Percentiles rank a stretch among this genome's conserved stretches.
These are phyloP conservation scores for Emericellopsis terricola DNA, from an alignment of 495 filamentous ascomycete species.

Conservation along the genomic window DNA sequence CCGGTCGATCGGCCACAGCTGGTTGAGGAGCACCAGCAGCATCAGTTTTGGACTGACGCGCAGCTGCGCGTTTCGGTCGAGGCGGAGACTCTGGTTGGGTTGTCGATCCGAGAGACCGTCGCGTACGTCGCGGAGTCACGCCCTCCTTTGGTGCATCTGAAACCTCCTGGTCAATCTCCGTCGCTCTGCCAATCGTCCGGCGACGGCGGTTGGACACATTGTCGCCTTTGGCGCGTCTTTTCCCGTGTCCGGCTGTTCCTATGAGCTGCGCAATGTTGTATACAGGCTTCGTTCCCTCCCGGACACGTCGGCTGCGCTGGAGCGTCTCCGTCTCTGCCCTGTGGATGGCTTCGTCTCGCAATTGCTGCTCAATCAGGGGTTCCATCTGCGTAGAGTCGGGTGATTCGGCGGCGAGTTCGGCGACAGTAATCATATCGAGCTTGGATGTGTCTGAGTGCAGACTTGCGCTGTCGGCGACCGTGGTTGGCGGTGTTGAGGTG, in stretches of 20 bases:
- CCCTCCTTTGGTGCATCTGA: slow-evolving; percentile 5
- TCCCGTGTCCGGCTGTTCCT: slow-evolving; percentile 26
- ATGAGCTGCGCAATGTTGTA: slow-evolving; percentile 37
- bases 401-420: background rate
- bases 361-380: background rate
- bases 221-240: slow-evolving; percentile 20
- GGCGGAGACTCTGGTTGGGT: slow-evolving; percentile 13
- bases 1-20: slow-evolving; percentile 25
- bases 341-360: too few species aligned
- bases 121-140: slow-evolving; percentile 16
- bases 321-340: too few species aligned
- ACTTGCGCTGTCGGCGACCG: slow-evolving; percentile 24
- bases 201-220: slow-evolving; percentile 16
- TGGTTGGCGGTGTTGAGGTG: slow-evolving; percentile 29
- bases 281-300: slow-evolving; percentile 24
- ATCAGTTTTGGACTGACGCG: slow-evolving; percentile 19
- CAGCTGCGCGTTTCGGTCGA: slow-evolving; percentile 17
- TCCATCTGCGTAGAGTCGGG: background rate
- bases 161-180: slow-evolving; percentile 6
- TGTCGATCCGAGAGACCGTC: slow-evolving; percentile 10
- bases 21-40: slow-evolving; percentile 15
- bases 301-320: slow-evolving; percentile 24
- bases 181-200: slow-evolving; percentile 22
- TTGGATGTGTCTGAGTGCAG: slow-evolving; percentile 22
- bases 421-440: slow-evolving; percentile 1